Evolutionary conservation across 352 stramenopile genomes (phyloP), one percentile per base, ranked within the genome.

Genomic region (Globisporangium solare): DNA sequence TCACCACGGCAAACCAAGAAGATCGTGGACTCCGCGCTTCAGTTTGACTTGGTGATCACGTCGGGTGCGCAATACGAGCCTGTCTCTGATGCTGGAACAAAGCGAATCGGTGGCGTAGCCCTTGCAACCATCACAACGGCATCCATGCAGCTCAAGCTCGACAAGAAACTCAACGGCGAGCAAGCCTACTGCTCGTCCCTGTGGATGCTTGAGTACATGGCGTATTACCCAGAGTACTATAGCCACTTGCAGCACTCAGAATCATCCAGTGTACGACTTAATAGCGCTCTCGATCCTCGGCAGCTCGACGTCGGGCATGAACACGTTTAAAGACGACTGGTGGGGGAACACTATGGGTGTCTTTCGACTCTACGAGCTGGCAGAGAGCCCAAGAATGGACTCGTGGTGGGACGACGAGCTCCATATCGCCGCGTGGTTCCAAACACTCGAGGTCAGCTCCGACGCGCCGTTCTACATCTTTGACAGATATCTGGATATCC

Each of bases 381-480:
- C 68, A 31, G 22, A 24, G 6, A 42, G 17, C 2, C 14, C 27
- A 13, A 45, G 45, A 4, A 22, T 48, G 6, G 66, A 70, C 45
- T 43, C 39, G 6, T 77, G 69, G 69, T 77, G 60, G 62, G 69
- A 71, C 31, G 59, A 77, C 6, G 69, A 77, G 53, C 40, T 31
- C 1, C 49, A 54, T 14, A 66, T 68, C 27, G 62, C 69, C 2
- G 22, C 35, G 11, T 77, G 69, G 69, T 74, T 76, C 31, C 57
- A 67, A 5, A 35, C 18, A 10, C 56, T 71, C n/a, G 68, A 76
- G 50, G n/a, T 37, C 40, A 63, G 18, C 11, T 6, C 22, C 11
- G 54, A 68, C 2, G 64, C 64, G 14, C 64, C 64, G 13, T 76
- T 64, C 45, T 60, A 40, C 13, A 42, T 57, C 0, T 60, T 76